These are phyloP conservation scores for Balamuthia mandrillaris DNA, from an alignment of 208 protist species.

Conservation along the genomic window DNA sequence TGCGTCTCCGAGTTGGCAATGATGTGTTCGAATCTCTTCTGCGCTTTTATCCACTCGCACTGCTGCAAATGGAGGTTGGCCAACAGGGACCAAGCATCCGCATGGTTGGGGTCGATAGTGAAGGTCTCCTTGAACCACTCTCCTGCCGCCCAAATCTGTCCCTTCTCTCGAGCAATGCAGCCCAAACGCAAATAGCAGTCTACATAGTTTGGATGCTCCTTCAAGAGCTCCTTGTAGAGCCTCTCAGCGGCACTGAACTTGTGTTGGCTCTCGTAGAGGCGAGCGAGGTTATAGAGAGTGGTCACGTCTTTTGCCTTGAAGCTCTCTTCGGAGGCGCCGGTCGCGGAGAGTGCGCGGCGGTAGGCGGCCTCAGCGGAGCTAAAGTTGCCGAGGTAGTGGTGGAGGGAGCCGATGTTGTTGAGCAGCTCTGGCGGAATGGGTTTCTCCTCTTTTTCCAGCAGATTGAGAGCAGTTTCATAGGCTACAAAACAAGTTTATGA, in stretches of 20 bases:
- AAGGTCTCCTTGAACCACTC: conserved; percentile 45
- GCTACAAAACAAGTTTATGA: no score
- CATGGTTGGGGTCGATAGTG: background rate
- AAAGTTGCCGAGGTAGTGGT: conserved; percentile 12
- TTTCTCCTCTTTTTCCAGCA: background rate
- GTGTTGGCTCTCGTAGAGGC: conserved; percentile 53
- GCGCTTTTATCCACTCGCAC: conserved; percentile 49
- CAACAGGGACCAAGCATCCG: conserved; percentile 42
- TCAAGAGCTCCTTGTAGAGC: conserved; percentile 48
- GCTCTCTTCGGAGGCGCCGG: conserved; percentile 1
- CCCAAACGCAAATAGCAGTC: conserved; percentile 60
- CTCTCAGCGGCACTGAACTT: background rate
- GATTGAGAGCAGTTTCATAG: background rate
- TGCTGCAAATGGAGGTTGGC: conserved; percentile 54
- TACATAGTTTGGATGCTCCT: conserved; percentile 61
- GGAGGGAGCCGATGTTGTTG: conserved; percentile 48
- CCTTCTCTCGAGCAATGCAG: conserved; percentile 28
- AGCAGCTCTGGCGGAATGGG: conserved; percentile 26
- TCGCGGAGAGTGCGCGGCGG: background rate
- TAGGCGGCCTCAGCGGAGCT: background rate
- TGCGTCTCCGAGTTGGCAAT: background rate
- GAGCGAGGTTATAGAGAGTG: conserved; percentile 55
- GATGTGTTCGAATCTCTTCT: conserved; percentile 64
- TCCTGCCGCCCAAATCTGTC: conserved; percentile 37
- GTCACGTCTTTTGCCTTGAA: conserved; percentile 45